Evolutionary conservation across 1,284 basidiomycete species (phyloP), one percentile per base, ranked within the genome.

Genomic region (Moesziomyces aphidis): DNA sequence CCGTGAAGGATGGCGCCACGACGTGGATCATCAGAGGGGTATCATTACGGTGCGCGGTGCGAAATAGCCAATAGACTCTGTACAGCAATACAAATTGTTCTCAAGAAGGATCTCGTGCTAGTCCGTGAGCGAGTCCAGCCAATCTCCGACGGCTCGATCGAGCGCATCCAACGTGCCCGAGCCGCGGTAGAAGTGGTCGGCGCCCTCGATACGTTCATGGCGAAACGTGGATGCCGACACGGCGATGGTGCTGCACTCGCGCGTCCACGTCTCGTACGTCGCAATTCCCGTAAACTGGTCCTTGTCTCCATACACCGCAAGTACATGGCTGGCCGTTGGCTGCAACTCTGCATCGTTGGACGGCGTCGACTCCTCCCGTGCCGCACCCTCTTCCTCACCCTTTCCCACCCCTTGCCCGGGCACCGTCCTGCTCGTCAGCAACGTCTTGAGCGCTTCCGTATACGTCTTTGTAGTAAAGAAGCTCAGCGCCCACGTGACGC

Each of bases 1-100:
- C 52, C 53, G 79, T 28, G 73, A 84, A 19, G 83, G 84, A 0
- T 85, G 84, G 84, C 68, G 74, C 17, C 73, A 69, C 46, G 76
- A 77, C 46, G 63, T 73, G 23, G 73, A 78, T 51, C 69, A 72
- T 43, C 50, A 50, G 31, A 54, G 65, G 13, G 73, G 76, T 24
- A 52, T 63, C 39, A 77, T 77, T 21, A 61, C 54, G n/a, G 75
- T 77, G 36, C 57, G 71, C 4, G 75, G 75, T 10, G 52, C 58
- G 31, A 77, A 59, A n/a, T 73, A 73, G 64, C 47, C 47, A 24
- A 17, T 43, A 47, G 3, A 19, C 13, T 22, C 15, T 3, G 5
- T 44, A 8, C 51, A 9, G 26, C 13, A 31, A 19, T 39, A 5
- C 9, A 48, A 15, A 23, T 28, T 26, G 47, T 17, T 10, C 23